A percentile compares a stretch with the other conserved stretches of the same genome.
Evolutionary conservation across 345 rosid genomes (phyloP).

Genomic region (Populus deltoides): DNA sequence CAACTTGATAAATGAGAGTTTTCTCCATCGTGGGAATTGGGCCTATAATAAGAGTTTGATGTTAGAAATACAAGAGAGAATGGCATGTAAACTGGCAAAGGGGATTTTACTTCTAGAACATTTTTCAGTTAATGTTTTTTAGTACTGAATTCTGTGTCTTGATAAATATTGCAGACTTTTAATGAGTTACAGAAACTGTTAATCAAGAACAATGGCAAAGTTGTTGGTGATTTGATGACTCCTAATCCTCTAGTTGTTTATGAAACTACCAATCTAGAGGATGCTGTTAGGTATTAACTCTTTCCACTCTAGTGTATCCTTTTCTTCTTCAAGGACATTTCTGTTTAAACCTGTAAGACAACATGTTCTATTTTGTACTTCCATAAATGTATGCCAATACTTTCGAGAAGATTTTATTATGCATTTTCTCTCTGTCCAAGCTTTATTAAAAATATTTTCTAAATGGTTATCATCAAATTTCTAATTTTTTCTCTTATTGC

Average conservation of each 20-base stretch:
- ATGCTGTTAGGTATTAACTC: constrained; percentile 68
- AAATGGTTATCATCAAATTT: not conserved
- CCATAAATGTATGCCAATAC: not conserved
- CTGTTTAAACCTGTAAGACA: not conserved
- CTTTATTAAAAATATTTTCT: not conserved
- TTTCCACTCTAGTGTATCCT: not conserved
- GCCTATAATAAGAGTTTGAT: not conserved
- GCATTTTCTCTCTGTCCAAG: not conserved
- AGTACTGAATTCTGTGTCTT: constrained; percentile 17
- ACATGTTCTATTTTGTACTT: not conserved
- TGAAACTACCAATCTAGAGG: constrained; percentile 77
- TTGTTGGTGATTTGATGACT: constrained; percentile 93
- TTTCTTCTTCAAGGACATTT: not conserved
- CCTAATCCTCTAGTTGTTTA: constrained; percentile 74
- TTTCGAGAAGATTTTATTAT: not conserved
- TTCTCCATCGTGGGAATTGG: not conserved
- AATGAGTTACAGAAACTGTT: constrained; percentile 77
- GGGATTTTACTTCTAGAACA: not conserved
- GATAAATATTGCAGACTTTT: constrained; percentile 49
- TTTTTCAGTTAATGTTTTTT: not conserved
- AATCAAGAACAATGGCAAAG: constrained; percentile 73
- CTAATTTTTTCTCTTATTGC: not conserved
- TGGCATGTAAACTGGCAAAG: not conserved
- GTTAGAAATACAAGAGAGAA: not conserved
- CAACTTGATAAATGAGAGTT: not conserved